These are phyloP conservation scores for Phycomyces nitens DNA, from an alignment of 192 early-diverging fungal genomes.

Conservation along the genomic window DNA sequence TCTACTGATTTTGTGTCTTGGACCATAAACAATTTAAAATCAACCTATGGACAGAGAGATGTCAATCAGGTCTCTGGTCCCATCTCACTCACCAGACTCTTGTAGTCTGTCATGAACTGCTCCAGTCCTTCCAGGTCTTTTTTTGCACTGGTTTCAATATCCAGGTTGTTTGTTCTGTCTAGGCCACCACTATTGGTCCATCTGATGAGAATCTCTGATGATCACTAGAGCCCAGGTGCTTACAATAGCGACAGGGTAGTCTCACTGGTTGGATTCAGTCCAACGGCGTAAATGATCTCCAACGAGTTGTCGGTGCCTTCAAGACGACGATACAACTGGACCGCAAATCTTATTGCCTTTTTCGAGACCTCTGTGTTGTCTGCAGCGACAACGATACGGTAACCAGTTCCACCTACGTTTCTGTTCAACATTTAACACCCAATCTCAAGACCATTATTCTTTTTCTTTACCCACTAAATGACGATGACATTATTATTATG, in stretches of 20 bases:
- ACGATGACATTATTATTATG: background rate
- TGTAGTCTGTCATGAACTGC: background rate
- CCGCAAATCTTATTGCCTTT: background rate
- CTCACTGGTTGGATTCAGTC: background rate
- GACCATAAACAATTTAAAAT: background rate
- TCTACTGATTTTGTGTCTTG: background rate
- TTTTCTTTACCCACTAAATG: background rate
- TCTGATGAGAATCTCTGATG: too few species aligned
- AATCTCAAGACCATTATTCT: background rate
- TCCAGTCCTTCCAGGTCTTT: background rate
- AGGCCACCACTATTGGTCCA: background rate
- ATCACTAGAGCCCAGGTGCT: too few species aligned
- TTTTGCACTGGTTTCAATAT: constrained; percentile 10
- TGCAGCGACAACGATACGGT: constrained; percentile 4
- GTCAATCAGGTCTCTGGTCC: too few species aligned
- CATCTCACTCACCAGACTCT: constrained; percentile 1
- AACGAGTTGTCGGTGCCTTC: background rate
- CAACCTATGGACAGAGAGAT: too few species aligned
- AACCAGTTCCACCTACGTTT: background rate
- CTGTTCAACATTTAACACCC: background rate
- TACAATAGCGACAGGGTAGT: constrained; percentile 3
- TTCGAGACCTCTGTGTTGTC: background rate
- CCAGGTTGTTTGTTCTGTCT: constrained; percentile 8
- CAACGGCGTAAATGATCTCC: background rate
- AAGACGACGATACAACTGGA: background rate